phyloP scores from a whole-genome alignment of 1,284 basidiomycete species.

The Phellinidium pouzarii region DNA sequence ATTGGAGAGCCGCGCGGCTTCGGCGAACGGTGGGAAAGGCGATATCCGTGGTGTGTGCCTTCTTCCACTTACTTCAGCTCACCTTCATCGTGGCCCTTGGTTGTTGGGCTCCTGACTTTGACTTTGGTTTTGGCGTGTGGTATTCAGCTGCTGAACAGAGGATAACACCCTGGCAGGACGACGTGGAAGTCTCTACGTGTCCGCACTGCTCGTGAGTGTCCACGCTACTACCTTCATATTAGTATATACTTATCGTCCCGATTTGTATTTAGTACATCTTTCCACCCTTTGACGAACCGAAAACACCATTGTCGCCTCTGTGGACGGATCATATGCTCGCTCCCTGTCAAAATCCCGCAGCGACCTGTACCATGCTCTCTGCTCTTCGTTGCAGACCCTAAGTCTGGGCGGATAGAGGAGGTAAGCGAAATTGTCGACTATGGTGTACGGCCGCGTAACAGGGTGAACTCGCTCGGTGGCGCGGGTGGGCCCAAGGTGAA shows the following conservation, averaged over 20 bases:
- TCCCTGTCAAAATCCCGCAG: constrained; percentile 72
- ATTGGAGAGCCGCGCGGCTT: constrained; percentile 34
- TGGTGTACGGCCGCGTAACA: constrained; percentile 51
- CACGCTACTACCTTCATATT: background rate
- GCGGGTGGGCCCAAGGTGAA: constrained; percentile 22
- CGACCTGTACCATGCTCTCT: constrained; percentile 67
- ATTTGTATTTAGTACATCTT: constrained; percentile 52
- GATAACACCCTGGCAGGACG: constrained; percentile 95
- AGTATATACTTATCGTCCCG: background rate
- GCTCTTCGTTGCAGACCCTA: constrained; percentile 73
- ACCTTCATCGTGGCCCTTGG: background rate
- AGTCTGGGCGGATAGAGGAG: constrained; percentile 72
- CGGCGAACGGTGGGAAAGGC: constrained; percentile 35
- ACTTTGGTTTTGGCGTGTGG: constrained; percentile 4
- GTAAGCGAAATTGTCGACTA: constrained; percentile 86
- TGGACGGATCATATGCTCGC: constrained; percentile 86
- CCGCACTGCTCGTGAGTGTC: constrained; percentile 74
- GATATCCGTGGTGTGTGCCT: constrained; percentile 50
- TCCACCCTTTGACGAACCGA: constrained; percentile 85
- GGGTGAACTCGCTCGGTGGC: constrained; percentile 23
- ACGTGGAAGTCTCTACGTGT: constrained; percentile 69
- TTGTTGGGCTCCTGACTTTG: constrained; percentile 16
- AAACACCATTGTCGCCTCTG: constrained; percentile 97
- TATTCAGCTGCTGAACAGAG: constrained; percentile 76
- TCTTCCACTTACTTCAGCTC: background rate